These are phyloP conservation scores for Parasitella parasitica DNA, from an alignment of 371 early-diverging fungal genomes.

Conservation along the genomic window DNA sequence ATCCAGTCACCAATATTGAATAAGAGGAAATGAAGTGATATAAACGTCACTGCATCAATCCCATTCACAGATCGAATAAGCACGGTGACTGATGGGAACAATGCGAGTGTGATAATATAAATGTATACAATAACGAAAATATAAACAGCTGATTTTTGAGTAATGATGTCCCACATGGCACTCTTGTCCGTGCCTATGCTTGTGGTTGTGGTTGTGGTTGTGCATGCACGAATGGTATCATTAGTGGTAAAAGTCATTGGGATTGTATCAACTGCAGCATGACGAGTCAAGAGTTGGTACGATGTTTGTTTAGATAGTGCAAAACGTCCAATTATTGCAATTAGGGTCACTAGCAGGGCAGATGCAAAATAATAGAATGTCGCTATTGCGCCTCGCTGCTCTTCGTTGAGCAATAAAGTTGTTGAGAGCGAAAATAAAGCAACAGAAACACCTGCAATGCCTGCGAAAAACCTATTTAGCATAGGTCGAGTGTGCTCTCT, in stretches of 20 bases:
- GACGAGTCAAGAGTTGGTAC: constrained; percentile 11
- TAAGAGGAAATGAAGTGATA: constrained; percentile 68
- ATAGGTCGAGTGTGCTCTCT: not conserved
- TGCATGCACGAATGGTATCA: too few relatives aligned
- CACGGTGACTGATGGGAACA: constrained; percentile 76
- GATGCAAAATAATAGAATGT: constrained; percentile 56
- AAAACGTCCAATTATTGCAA: constrained; percentile 45
- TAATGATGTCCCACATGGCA: constrained; percentile 4
- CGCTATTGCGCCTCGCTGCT: constrained; percentile 23
- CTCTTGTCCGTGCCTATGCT: not conserved
- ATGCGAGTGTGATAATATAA: constrained; percentile 65
- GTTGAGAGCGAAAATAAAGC: constrained; percentile 52
- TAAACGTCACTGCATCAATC: constrained; percentile 54
- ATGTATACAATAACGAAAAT: constrained; percentile 53
- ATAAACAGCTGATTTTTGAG: constrained; percentile 31
- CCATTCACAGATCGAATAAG: constrained; percentile 55
- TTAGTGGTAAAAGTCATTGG: not conserved
- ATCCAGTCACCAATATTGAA: constrained; percentile 77
- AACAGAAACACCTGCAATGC: constrained; percentile 62
- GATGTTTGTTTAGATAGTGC: constrained; percentile 41
- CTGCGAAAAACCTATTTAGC: constrained; percentile 18
- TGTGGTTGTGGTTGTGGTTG: not conserved
- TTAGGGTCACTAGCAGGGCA: constrained; percentile 44
- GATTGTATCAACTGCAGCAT: not conserved
- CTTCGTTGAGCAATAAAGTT: constrained; percentile 15